A percentile compares a stretch with the other conserved stretches of the same genome.
Conservation (phyloP, 2,329 filamentous ascomycete genomes). For the Penicillium sp. region DNA sequence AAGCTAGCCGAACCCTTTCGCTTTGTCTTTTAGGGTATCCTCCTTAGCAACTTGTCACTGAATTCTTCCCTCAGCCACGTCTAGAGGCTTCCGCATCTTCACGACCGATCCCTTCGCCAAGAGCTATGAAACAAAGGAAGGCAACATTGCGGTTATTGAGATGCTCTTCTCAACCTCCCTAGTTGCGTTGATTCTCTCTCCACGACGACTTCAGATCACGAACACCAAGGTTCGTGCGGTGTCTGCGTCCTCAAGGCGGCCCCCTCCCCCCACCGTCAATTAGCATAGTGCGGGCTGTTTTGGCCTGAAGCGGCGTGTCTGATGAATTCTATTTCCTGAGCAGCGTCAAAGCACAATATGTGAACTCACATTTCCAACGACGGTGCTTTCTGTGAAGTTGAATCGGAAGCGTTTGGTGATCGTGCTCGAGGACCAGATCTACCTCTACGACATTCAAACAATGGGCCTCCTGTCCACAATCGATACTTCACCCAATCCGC, state of each 20-base stretch:
- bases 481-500: constrained; percentile 86
- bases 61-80: constrained; percentile 59
- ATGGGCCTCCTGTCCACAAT: constrained; percentile 94
- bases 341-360: constrained; percentile 80
- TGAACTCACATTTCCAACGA: constrained; percentile 97
- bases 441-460: constrained; percentile 97
- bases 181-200: constrained; percentile 87
- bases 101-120: constrained; percentile 94
- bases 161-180: constrained; percentile 98
- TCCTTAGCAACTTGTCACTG: constrained; percentile 6
- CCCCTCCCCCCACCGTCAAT: neutral
- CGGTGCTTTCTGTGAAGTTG: constrained; percentile 84
- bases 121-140: constrained; percentile 89
- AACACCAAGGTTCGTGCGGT: constrained; percentile 74
- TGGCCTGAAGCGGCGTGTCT: constrained; percentile 2
- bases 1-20: constrained; percentile 29
- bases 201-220: constrained; percentile 86
- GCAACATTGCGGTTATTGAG: constrained; percentile 91
- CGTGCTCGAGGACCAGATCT: constrained; percentile 91
- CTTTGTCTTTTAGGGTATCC: no score
- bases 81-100: constrained; percentile 91
- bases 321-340: constrained; percentile 3
- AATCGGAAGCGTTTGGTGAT: constrained; percentile 93
- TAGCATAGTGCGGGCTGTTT: neutral
- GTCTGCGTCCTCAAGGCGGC: constrained; percentile 1